Conservation (phyloP, 805 yeast genomes). For the Phaffomyces thermotolerans region DNA sequence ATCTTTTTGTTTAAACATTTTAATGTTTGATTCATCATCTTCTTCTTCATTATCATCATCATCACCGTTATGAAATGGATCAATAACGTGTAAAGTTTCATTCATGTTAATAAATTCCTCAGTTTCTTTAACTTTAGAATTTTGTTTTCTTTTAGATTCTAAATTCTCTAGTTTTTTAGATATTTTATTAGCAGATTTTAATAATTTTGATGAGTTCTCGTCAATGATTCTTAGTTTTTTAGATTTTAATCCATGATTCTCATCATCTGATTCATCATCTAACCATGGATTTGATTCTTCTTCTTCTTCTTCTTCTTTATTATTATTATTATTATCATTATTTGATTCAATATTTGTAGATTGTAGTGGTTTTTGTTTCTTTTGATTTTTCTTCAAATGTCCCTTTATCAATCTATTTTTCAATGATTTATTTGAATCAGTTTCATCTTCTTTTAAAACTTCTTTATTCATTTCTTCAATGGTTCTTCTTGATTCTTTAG, state of each 20-base stretch:
- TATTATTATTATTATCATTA: no score
- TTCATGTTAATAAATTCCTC: constrained; percentile 38
- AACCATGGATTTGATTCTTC: constrained; percentile 48
- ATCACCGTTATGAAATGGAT: constrained; percentile 31
- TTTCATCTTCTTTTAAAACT: constrained; percentile 37
- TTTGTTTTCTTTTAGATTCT: constrained; percentile 14
- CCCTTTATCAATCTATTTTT: constrained; percentile 30
- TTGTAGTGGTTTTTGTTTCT: constrained; percentile 3
- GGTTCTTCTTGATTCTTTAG: constrained; percentile 22
- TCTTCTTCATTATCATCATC: constrained; percentile 23
- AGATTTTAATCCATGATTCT: constrained; percentile 29
- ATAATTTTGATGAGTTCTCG: constrained; percentile 40
- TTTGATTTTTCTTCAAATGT: constrained; percentile 9
- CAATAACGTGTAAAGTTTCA: constrained; percentile 48
- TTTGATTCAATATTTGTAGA: constrained; percentile 6
- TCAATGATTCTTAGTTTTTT: constrained; percentile 42
- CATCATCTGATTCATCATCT: constrained; percentile 21
- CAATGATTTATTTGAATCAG: constrained; percentile 44
- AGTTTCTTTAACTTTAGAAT: constrained; percentile 19
- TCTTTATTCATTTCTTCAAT: constrained; percentile 30
- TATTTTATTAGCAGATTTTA: constrained; percentile 33
- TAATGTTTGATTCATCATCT: constrained; percentile 32
- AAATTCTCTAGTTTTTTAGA: constrained; percentile 21
- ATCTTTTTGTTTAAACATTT: constrained; percentile 70
- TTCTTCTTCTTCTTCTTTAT: constrained; percentile 2